Evolutionary conservation across 441 rosid species (phyloP), one percentile per base, ranked within the genome.

Genomic region (Aleurites moluccanus): DNA sequence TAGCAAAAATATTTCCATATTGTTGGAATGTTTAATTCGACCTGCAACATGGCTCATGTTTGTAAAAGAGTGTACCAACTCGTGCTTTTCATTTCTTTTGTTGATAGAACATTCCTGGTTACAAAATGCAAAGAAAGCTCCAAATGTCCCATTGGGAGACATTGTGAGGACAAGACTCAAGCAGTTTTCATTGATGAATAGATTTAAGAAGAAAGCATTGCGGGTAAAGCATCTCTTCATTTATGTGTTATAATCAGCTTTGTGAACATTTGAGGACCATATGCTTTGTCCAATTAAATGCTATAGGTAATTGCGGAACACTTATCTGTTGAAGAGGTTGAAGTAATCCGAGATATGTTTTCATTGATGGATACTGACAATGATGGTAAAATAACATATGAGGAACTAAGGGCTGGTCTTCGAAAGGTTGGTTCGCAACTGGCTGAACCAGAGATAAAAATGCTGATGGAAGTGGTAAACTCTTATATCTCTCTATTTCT

Each of bases 401-500:
- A 78, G 55, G 98, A 94, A 79, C 83, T 94, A 80, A 89, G 83
- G 85, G 87, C 94, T 68, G 99, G 99, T 75, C 97, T 94, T 78
- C 91, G 86, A 75, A 91, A 88, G 83, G 98, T 92, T 55, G 98
- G 99, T 73, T 92, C 97, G n/a, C 92, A 95, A 75, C 81, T 95
- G 81, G 96, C 86, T 57, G 99, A 95, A 81, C 89, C 96, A 0
- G 99, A 95, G 90, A 92, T 95, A 74, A 92, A 85, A 89, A 89
- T 92, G 96, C 83, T 95, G 76, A 92, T 95, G 99, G 98, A 95
- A 95, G 97, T 89, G 91, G 98, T 92, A 90, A 81, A 47, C 77
- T 72, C 64, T 40, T 8, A 47, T 65, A 28, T 38, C 44, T 65
- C 44, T 33, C 21, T 30, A 56, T 38, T 56, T 21, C 40, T 59